Base-by-base conservation (phyloP, 108 stramenopile genomes). In the Stephanodiscus triporus region DNA sequence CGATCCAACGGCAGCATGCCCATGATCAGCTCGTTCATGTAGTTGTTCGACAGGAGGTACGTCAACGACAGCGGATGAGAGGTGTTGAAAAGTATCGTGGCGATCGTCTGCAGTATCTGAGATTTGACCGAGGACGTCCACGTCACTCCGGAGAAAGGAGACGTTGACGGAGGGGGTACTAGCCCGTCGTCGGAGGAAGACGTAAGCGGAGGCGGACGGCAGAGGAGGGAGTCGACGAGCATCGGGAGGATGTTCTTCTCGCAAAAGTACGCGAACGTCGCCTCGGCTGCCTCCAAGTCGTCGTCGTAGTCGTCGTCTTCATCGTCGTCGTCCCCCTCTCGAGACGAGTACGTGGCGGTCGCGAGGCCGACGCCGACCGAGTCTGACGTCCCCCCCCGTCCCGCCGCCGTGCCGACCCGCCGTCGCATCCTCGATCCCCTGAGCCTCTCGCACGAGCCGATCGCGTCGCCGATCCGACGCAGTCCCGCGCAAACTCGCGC, bases 41-140 rank as follows among this genome's bases (percentile, higher is more conserved):
- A 88, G 71, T 91, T 88, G 67, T 90, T 88, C 13, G 90, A 91
- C 58, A 95, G 70, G 16, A 95, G 83, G 75, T 88, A 95, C 47
- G 89, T 88, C 36, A 92, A 34, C 0, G 84, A 77, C 10, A 89
- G 85, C 20, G 82, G 77, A 59, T 80, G 74, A 4, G 73, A 55
- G 11, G 77, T 74, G 62, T 86, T 85, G 63, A 89, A 82, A 37
- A 91, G 22, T 26, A 94, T 56, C 59, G 81, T 67, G 8, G 93
- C 66, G 24, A 88, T 78, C 4, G 89, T 87, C 68, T 80, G 83
- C 4, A 91, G 76, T 4, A 89, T 86, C 71, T 94, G 87, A 4
- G 91, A 84, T 72, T 94, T 94, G 61, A 94, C 91, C 8, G 65
- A 19, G 10, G 88, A 54, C 38, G 84, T 88, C 88, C 87, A 91